phyloP scores from a whole-genome alignment of 805 yeast genomes.

The Ogataea paradorogensis region DNA sequence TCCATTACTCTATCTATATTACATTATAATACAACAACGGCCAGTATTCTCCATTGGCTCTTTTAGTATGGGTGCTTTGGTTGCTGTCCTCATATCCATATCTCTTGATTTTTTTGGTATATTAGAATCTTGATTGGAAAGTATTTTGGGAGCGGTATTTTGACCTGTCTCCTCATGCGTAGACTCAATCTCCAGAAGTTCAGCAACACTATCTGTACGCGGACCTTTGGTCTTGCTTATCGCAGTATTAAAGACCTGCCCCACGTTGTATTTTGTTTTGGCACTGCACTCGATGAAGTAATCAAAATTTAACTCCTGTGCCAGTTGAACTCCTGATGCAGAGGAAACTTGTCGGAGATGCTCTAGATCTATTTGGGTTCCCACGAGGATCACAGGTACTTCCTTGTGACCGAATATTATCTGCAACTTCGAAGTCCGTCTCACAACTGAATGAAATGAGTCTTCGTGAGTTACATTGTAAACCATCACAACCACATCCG shows the following conservation, averaged over 20 bases:
- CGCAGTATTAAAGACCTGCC: constrained; percentile 60
- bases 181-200: background rate
- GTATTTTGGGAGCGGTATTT: background rate
- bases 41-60: background rate
- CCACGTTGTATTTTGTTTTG: constrained; percentile 69
- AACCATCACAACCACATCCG: constrained; percentile 50
- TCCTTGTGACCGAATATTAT: constrained; percentile 48
- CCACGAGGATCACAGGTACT: constrained; percentile 50
- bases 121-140: background rate
- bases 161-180: background rate
- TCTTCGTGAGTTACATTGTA: constrained; percentile 49
- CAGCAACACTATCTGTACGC: background rate
- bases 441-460: constrained; percentile 37
- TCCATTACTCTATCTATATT: background rate
- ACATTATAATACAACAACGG: constrained; percentile 7
- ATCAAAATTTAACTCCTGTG: constrained; percentile 27
- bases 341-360: constrained; percentile 69
- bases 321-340: constrained; percentile 30
- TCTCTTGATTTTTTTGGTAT: too few species aligned
- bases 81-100: background rate
- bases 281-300: constrained; percentile 76
- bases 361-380: constrained; percentile 75
- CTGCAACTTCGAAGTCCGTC: constrained; percentile 60
- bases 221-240: constrained; percentile 11
- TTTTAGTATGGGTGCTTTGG: background rate